Conservation (phyloP, 345 rosid species). For the Aquilaria malaccensis region DNA sequence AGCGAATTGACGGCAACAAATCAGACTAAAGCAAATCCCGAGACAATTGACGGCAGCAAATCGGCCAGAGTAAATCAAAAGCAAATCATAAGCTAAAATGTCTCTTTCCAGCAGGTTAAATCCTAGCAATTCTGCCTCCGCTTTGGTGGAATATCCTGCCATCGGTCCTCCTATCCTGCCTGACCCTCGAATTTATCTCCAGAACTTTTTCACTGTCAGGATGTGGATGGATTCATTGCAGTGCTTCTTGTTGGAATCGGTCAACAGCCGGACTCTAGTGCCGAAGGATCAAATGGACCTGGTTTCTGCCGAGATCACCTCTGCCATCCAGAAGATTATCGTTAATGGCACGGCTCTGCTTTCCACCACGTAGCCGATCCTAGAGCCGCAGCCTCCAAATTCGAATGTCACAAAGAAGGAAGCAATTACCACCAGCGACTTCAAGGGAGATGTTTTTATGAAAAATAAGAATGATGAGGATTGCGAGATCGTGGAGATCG, state of each 20-base stretch:
- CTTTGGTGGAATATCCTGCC: conserved; percentile 6
- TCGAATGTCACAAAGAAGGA: background rate
- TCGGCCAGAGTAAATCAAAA: too few relatives aligned
- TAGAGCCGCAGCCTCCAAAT: background rate
- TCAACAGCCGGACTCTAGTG: conserved; percentile 28
- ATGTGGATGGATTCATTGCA: conserved; percentile 42
- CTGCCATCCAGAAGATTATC: conserved; percentile 44
- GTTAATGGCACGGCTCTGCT: conserved; percentile 47
- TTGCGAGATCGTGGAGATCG: conserved; percentile 44
- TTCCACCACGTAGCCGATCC: conserved; percentile 14
- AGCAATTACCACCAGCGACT: background rate
- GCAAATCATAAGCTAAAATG: too few relatives aligned
- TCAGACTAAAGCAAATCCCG: too few relatives aligned
- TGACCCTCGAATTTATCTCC: conserved; percentile 21
- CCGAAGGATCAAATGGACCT: conserved; percentile 32
- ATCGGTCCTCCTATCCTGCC: background rate
- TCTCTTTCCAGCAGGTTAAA: conserved; percentile 14
- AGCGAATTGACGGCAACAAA: too few relatives aligned
- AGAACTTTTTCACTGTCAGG: conserved; percentile 29
- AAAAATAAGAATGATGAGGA: conserved; percentile 12
- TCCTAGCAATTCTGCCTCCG: background rate
- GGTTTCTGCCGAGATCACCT: conserved; percentile 44
- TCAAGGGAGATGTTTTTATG: background rate
- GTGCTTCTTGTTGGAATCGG: conserved; percentile 31
- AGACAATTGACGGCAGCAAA: too few relatives aligned